Percentiles rank a stretch among this genome's conserved stretches.
Conservation (phyloP, 495 filamentous ascomycete genomes). For the Aspergillus wentii region DNA sequence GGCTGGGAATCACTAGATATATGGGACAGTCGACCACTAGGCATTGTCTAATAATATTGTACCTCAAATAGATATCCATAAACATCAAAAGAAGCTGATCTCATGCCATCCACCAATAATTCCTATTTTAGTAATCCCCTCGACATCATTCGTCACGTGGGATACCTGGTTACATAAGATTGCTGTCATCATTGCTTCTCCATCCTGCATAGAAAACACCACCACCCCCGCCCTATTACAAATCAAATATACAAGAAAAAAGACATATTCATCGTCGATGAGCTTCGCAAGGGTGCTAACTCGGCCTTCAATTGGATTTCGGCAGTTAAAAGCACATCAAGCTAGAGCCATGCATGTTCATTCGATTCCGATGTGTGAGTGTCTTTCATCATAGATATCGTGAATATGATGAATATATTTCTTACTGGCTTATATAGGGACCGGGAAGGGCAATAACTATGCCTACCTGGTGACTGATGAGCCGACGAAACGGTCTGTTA, state of each 20-base stretch:
- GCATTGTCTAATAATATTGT: constrained; percentile 15
- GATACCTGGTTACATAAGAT: constrained; percentile 4
- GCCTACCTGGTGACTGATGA: constrained; percentile 94
- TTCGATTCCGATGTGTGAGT: constrained; percentile 97
- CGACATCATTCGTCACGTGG: no score
- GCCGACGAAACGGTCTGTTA: constrained; percentile 84
- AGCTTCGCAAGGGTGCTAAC: constrained; percentile 20
- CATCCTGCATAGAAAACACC: neutral
- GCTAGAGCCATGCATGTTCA: constrained; percentile 80
- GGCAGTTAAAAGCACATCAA: constrained; percentile 8
- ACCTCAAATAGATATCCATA: constrained; percentile 4
- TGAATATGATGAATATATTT: no score
- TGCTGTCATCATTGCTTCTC: neutral
- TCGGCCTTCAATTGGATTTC: constrained; percentile 9
- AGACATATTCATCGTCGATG: constrained; percentile 19
- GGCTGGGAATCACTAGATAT: constrained; percentile 29
- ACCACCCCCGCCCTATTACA: constrained; percentile 2
- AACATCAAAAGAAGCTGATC: neutral
- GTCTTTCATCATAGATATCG: neutral
- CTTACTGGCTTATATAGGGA: constrained; percentile 55
- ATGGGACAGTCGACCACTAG: constrained; percentile 34
- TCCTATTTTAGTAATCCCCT: no score
- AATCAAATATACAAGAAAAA: neutral
- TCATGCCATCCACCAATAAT: no score
- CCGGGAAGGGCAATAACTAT: constrained; percentile 88